Evolutionary conservation across 805 yeast genomes (phyloP).

Genomic region (Candida xiaguanensis): DNA sequence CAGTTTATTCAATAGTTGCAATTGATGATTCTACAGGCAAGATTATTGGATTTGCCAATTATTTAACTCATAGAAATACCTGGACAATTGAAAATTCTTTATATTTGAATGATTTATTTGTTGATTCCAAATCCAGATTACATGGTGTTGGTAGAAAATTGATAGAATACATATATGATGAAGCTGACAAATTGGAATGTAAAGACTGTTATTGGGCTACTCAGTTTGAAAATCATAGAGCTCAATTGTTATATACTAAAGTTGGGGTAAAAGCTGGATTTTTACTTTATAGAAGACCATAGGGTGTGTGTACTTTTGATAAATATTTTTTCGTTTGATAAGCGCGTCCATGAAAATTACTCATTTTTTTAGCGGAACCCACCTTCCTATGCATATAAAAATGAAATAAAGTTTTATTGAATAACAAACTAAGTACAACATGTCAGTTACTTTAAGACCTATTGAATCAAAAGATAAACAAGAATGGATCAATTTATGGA

Average conservation of each 20-base stretch:
- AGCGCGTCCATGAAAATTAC: too few species aligned
- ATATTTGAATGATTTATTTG: slow-evolving; percentile 52
- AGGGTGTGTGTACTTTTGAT: too few species aligned
- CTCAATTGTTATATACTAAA: slow-evolving; percentile 52
- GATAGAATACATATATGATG: slow-evolving; percentile 45
- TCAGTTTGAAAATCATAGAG: slow-evolving; percentile 50
- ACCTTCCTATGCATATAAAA: too few species aligned
- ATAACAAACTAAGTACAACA: too few species aligned
- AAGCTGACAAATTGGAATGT: slow-evolving; percentile 41
- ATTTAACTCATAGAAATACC: slow-evolving; percentile 46
- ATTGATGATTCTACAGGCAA: slow-evolving; percentile 28
- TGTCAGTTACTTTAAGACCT: slow-evolving; percentile 25
- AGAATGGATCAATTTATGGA: slow-evolving; percentile 44
- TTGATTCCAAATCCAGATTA: slow-evolving; percentile 33
- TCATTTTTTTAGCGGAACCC: too few species aligned
- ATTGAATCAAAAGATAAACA: slow-evolving; percentile 40
- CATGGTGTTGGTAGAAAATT: slow-evolving; percentile 48
- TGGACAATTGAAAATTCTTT: slow-evolving; percentile 46
- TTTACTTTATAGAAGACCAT: slow-evolving; percentile 33
- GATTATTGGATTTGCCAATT: slow-evolving; percentile 49
- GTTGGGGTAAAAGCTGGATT: slow-evolving; percentile 43
- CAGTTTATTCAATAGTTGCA: slow-evolving; percentile 50
- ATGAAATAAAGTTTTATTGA: too few species aligned
- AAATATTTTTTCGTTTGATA: too few species aligned
- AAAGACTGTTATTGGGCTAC: slow-evolving; percentile 52